phyloP scores from a whole-genome alignment of 768 basidiomycete genomes.

The Boletus rufocinnamomeus region DNA sequence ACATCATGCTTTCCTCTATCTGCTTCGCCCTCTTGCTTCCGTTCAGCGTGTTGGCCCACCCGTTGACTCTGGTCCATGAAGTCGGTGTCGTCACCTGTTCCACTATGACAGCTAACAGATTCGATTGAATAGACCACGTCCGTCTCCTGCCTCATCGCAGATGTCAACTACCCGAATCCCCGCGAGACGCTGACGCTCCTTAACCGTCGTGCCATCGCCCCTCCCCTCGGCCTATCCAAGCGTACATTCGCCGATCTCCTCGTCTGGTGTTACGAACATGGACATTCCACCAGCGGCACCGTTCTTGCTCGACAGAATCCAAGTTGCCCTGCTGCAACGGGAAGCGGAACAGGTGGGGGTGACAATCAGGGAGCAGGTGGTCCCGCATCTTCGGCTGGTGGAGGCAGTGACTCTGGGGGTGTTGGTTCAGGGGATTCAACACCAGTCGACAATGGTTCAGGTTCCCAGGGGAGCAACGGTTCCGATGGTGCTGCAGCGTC shows the following conservation, averaged over 20 bases:
- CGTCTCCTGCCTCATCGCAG: constrained; percentile 30
- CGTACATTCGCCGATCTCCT: constrained; percentile 30
- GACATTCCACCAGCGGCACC: constrained; percentile 6
- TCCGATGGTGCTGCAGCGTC: constrained; percentile 3
- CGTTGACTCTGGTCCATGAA: constrained; percentile 15
- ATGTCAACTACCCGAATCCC: constrained; percentile 28
- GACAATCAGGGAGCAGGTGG: not conserved
- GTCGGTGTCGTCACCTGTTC: constrained; percentile 1
- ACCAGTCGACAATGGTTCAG: not conserved
- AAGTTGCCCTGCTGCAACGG: constrained; percentile 13
- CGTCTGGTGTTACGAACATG: constrained; percentile 29
- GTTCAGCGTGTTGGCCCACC: constrained; percentile 19
- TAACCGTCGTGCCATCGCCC: constrained; percentile 18
- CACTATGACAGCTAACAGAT: not conserved
- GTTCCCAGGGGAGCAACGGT: not conserved
- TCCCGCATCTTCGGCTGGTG: not conserved
- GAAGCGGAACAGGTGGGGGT: not conserved
- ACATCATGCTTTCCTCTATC: constrained; percentile 26
- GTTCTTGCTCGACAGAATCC: constrained; percentile 30
- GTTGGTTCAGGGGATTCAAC: not conserved
- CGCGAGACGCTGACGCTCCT: constrained; percentile 27
- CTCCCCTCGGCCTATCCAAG: constrained; percentile 27
- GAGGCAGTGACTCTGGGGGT: not conserved
- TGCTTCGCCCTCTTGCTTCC: constrained; percentile 24
- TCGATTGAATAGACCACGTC: constrained; percentile 9